These are phyloP conservation scores for Podila clonocystis DNA, from an alignment of 192 early-diverging fungal genomes.

Conservation along the genomic window DNA sequence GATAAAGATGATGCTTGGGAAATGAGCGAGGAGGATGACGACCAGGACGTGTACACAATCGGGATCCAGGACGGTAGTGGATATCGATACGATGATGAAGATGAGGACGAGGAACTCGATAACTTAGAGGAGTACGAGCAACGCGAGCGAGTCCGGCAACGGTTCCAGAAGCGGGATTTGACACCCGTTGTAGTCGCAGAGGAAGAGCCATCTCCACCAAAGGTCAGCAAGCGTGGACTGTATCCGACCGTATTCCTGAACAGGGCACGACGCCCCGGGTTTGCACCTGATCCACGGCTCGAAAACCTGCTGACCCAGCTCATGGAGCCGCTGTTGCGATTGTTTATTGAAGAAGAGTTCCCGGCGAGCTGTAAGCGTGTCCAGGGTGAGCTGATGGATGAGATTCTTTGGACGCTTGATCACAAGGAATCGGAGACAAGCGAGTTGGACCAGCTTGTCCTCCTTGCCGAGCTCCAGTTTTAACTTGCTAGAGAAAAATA, in stretches of 20 bases:
- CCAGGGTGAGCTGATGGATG: constrained; percentile 44
- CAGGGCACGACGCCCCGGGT: constrained; percentile 5
- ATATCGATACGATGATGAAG: constrained; percentile 4
- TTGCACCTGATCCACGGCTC: constrained; percentile 23
- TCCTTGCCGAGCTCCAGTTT: constrained; percentile 31
- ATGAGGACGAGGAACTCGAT: constrained; percentile 8
- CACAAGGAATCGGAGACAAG: constrained; percentile 5
- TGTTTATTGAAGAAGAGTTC: constrained; percentile 40
- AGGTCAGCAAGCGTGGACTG: background rate
- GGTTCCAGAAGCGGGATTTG: constrained; percentile 9
- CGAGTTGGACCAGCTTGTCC: constrained; percentile 15
- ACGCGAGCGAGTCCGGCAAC: background rate
- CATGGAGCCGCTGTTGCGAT: constrained; percentile 25
- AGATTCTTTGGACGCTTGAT: constrained; percentile 35
- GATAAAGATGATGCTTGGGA: background rate
- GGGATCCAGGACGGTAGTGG: background rate
- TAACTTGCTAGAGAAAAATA: background rate
- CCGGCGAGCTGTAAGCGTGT: constrained; percentile 36
- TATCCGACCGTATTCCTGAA: background rate
- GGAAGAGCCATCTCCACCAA: background rate
- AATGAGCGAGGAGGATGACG: background rate
- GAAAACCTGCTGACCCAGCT: constrained; percentile 31
- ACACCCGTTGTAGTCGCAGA: background rate
- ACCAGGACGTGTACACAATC: constrained; percentile 5
- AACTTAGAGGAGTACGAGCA: constrained; percentile 5